Conservation (phyloP, 2,329 filamentous ascomycete genomes). For the Chaetomiaceae sp. region DNA sequence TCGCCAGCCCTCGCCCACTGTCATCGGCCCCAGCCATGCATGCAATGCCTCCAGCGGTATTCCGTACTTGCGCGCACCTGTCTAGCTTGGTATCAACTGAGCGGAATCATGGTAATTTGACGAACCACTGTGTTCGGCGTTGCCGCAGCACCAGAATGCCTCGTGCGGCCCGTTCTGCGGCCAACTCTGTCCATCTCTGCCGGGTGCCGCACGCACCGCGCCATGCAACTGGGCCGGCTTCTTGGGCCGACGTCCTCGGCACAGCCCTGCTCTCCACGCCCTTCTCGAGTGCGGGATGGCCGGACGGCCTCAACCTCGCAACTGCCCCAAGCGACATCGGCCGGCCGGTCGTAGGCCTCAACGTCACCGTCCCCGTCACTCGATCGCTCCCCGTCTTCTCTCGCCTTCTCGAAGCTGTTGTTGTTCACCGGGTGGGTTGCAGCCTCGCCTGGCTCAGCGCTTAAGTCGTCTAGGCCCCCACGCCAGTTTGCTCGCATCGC, state of each 20-base stretch:
- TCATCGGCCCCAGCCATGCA: too few species aligned
- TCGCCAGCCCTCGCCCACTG: too few species aligned
- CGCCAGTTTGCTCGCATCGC: too few species aligned
- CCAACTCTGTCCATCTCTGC: constrained; percentile 2
- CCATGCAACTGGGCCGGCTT: constrained; percentile 8
- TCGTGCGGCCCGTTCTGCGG: constrained; percentile 15
- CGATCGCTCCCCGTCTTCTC: not conserved
- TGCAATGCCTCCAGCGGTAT: too few species aligned
- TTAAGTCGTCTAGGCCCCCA: too few species aligned
- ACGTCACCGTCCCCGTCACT: not conserved
- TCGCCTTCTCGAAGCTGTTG: constrained; percentile 7
- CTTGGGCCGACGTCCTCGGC: constrained; percentile 10
- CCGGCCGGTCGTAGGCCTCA: not conserved
- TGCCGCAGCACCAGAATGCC: constrained; percentile 8
- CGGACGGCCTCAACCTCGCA: constrained; percentile 1
- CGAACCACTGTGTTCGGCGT: not conserved
- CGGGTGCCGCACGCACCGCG: not conserved
- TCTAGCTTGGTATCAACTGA: too few species aligned
- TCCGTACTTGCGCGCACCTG: too few species aligned
- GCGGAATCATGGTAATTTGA: not conserved
- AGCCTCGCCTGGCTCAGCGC: too few species aligned
- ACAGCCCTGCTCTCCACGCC: constrained; percentile 13
- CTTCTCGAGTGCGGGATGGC: not conserved
- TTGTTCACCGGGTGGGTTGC: not conserved
- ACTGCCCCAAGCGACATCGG: constrained; percentile 2